Evolutionary conservation across 148 eudicot genomes (phyloP), one percentile per base, ranked within the genome.

Genomic region (Fagopyrum homotropicum): DNA sequence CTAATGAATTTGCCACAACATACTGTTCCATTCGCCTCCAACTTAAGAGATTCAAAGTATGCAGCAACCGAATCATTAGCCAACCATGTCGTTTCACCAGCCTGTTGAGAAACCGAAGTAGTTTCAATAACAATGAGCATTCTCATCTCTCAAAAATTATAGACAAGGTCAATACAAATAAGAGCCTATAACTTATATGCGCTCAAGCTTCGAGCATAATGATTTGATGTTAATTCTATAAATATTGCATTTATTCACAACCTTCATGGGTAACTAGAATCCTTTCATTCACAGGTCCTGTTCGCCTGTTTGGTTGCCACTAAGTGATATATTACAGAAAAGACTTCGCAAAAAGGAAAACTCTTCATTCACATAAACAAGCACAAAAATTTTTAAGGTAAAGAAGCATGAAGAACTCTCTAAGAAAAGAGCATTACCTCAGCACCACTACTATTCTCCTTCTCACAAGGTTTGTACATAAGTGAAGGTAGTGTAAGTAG

Each of bases 11-110:
- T 40, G 46, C 30, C 71, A 43, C 46, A 40, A 85, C 84, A 85
- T 90, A 95, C 99, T 77, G 78, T 80, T 80, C 88, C 91, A 82
- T 90, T 90, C 72, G 85, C 84, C 79, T 92, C 90, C 61, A 92
- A 73, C 35, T 83, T 78, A 29, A 92, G 88, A 63, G 96, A 89
- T 72, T 89, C 84, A 80, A 95, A 95, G 86, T 95, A 93, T 69
- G 87, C 90, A 72, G 83, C 55, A 69, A 86, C 81, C 55, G 81
- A 84, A 77, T 90, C 99, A 79, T 90, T 92, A 76, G 88, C 84
- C 84, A 90, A 78, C 97, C 99, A 95, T 45, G 94, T 86, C 64
- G 79, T 76, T 81, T 82, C 89, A 82, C 76, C 81, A 77, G 74
- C 93, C 98, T 93, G 77, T 77, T 57, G 80, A 78, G 35, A 76